Conservation (phyloP, 2,329 filamentous ascomycete genomes). For the Penicillium sp. region DNA sequence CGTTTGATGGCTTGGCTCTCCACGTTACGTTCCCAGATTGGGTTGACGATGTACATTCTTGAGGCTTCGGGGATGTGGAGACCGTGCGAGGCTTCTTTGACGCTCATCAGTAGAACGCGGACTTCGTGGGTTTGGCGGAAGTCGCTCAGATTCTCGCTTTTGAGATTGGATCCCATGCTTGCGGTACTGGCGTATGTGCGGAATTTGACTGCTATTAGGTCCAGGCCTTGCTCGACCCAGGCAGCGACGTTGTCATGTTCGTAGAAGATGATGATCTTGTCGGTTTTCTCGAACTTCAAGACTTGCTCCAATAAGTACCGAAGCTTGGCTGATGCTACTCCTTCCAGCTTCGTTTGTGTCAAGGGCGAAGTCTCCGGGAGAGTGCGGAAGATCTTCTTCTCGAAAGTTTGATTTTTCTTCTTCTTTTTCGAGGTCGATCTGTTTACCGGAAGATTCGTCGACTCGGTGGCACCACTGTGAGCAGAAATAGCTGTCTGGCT, state of each 20-base stretch:
- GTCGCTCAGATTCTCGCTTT: constrained; percentile 65
- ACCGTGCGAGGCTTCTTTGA: constrained; percentile 80
- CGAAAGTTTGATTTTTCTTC: constrained; percentile 25
- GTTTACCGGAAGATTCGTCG: constrained; percentile 9
- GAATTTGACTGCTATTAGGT: constrained; percentile 57
- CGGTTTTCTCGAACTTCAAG: constrained; percentile 55
- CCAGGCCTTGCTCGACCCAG: constrained; percentile 74
- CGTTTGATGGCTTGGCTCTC: constrained; percentile 88
- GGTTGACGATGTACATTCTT: constrained; percentile 79
- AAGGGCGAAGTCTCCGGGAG: constrained; percentile 45
- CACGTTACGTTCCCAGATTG: constrained; percentile 72
- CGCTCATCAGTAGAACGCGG: constrained; percentile 78
- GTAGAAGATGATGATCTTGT: constrained; percentile 90
- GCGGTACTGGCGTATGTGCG: constrained; percentile 47
- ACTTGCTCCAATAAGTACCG: constrained; percentile 74
- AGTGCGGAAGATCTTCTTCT: constrained; percentile 21
- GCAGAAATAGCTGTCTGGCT: constrained; percentile 8
- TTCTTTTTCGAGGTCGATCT: constrained; percentile 22
- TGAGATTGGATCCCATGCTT: constrained; percentile 52
- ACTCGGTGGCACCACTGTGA: constrained; percentile 15
- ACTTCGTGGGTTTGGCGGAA: constrained; percentile 65
- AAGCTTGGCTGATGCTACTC: constrained; percentile 76
- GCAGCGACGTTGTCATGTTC: constrained; percentile 78
- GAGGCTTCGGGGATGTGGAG: constrained; percentile 76
- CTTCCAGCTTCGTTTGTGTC: constrained; percentile 55